These are phyloP conservation scores for Hsuehochloa calcarea DNA, from an alignment of 176 grass and related monocot species.

Conservation along the genomic window DNA sequence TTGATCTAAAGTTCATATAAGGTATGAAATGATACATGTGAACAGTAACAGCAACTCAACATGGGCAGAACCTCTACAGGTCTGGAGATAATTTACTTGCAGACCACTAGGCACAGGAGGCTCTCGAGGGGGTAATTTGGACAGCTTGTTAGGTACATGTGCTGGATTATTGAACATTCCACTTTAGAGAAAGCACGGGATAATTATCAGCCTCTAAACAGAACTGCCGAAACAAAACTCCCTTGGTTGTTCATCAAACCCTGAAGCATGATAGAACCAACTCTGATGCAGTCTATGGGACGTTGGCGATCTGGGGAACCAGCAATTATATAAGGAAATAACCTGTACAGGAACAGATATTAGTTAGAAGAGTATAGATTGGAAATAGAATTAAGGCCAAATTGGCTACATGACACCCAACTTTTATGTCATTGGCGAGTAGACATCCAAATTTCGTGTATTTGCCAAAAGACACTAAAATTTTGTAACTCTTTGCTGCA, in stretches of 20 bases:
- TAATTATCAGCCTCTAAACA: slow-evolving; percentile 19
- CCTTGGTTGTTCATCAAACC: slow-evolving; percentile 24
- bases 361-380: neutral
- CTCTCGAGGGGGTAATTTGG: neutral
- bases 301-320: neutral
- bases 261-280: neutral
- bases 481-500: too few relatives aligned
- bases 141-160: neutral
- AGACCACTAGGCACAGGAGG: neutral
- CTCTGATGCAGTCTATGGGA: neutral
- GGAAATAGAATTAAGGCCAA: neutral
- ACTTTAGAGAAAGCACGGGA: neutral
- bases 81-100: slow-evolving; percentile 24
- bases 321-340: neutral
- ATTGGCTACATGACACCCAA: too few relatives aligned
- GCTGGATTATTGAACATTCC: slow-evolving; percentile 35
- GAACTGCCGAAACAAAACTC: slow-evolving; percentile 17
- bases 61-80: neutral
- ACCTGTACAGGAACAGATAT: neutral
- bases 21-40: slow-evolving; percentile 31
- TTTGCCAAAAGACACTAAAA: too few relatives aligned
- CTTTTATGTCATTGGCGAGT: too few relatives aligned
- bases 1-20: neutral
- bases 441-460: too few relatives aligned
- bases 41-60: neutral